phyloP scores from a whole-genome alignment of 768 basidiomycete species.

The Phlebiopsis flavidoalba region DNA sequence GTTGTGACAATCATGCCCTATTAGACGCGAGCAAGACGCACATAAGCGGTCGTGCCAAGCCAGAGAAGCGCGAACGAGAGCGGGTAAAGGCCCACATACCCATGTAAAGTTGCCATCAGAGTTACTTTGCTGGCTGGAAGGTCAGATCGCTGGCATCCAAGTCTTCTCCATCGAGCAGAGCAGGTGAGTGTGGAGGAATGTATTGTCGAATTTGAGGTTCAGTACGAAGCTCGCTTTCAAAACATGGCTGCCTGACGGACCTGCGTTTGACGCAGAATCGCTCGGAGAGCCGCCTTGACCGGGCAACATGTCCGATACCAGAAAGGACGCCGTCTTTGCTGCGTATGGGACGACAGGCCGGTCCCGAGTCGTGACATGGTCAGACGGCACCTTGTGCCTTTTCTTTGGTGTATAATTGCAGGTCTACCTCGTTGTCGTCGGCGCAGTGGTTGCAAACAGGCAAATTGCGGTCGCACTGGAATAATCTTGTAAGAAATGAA shows the following conservation, averaged over 20 bases:
- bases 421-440: slow-evolving; percentile 43
- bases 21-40: slow-evolving; percentile 33
- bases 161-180: slow-evolving; percentile 17
- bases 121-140: slow-evolving; percentile 16
- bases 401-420: slow-evolving; percentile 77
- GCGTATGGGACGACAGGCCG: slow-evolving; percentile 35
- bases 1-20: slow-evolving; percentile 33
- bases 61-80: background rate
- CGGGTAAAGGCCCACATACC: slow-evolving; percentile 12
- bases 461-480: slow-evolving; percentile 65
- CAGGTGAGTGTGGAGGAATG: slow-evolving; percentile 18
- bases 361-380: slow-evolving; percentile 33
- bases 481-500: background rate
- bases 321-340: slow-evolving; percentile 44
- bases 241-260: slow-evolving; percentile 16
- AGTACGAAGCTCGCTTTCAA: slow-evolving; percentile 19
- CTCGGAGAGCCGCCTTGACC: slow-evolving; percentile 7
- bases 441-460: slow-evolving; percentile 68
- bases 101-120: slow-evolving; percentile 40
- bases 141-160: slow-evolving; percentile 18
- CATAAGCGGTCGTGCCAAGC: slow-evolving; percentile 8
- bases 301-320: slow-evolving; percentile 33
- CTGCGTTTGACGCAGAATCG: slow-evolving; percentile 11
- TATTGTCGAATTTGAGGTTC: slow-evolving; percentile 24
- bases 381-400: slow-evolving; percentile 47